Evolutionary conservation across 768 basidiomycete genomes (phyloP), one percentile per base, ranked within the genome.

Genomic region (Ramaria rubella): DNA sequence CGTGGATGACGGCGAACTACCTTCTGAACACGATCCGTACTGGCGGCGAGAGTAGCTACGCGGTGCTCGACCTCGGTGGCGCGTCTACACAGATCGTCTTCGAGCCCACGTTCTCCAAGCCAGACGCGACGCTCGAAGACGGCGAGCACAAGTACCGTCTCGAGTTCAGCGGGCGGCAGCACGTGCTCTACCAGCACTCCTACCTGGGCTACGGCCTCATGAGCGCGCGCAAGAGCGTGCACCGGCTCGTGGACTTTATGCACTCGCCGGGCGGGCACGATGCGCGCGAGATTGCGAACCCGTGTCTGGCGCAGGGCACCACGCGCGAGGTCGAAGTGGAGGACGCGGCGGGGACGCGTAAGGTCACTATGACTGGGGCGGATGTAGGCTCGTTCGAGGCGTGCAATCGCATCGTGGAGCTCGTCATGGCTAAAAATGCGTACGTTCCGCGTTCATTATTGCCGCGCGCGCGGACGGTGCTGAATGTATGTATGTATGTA

Each of bases 71-170:
- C 67, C 81, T 99, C 49, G 96, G 96, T 4, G 96, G 96, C 2
- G 96, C 90, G 29, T 94, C 93, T 58, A 97, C 94, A 23, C 96
- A 97, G 73, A 97, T 98, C 68, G 94, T 96, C 57, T 97, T 98
- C 64, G 86, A 94, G 71, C 96, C 95, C 1, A 73, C 70, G 51
- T 83, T 83, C 69, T 65, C 67, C 21, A 77, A 77, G 27, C 70
- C 71, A 26, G 31, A 38, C 38, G 61, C 62, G 24, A 64, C 61
- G 54, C 72, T 87, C 58, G 81, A 77, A 59, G 86, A 87, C 4
- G 95, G 94, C 44, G 94, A 96, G 53, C 95, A 97, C 75, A 90
- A 89, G 72, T 96, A 93, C 70, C 83, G 82, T 48, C 77, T 98
- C 48, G 73, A 69, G 33, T 94, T 94, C 65, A 87, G 81, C 3